Evolutionary conservation across 352 stramenopile species (phyloP), one percentile per base, ranked within the genome.

Genomic region (Phytophthora pisi): DNA sequence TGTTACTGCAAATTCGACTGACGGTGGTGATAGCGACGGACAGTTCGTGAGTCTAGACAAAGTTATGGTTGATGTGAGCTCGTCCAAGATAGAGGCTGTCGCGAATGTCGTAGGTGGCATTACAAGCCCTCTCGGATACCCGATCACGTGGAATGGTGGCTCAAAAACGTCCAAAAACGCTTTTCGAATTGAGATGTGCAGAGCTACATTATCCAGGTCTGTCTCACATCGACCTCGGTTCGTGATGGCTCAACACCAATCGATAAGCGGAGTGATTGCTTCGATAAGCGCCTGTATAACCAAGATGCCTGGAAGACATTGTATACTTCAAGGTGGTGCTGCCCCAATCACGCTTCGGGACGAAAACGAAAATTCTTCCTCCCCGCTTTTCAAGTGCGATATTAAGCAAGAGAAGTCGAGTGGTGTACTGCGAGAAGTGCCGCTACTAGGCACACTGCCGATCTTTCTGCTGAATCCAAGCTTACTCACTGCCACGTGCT

Each of bases 121-220:
- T 30, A 30, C 24, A 24, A 58, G 30, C 26, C 50, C 30, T 61
- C 34, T 79, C n/a, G 72, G 72, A 46, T 69, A 63, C 49, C 51
- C 64, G 54, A 65, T 77, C 30, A 11, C 36, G 24, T 75, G 56
- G 64, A n/a, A 57, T 13, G 18, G 40, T 58, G 24, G 20, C 40
- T 59, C 58, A 30, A 58, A 51, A 5, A 42, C 11, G 45, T 28
- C 51, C 16, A 51, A 47, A 40, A 50, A 18, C 16, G 46, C 46
- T 24, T 82, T 86, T 59, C 61, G 64, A 15, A 66, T 81, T 54
- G 76, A 89, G 56, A 43, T 69, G 30, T 78, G 66, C 40, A 47
- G 52, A 8, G 34, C 55, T 46, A 26, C 40, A 10, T 65, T 66
- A 24, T 79, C 67, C 1, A 65, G 57, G 7, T 68, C 47, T 42